Base-by-base conservation (phyloP, 2,329 filamentous ascomycete genomes). In the Westerdykella ornata region DNA sequence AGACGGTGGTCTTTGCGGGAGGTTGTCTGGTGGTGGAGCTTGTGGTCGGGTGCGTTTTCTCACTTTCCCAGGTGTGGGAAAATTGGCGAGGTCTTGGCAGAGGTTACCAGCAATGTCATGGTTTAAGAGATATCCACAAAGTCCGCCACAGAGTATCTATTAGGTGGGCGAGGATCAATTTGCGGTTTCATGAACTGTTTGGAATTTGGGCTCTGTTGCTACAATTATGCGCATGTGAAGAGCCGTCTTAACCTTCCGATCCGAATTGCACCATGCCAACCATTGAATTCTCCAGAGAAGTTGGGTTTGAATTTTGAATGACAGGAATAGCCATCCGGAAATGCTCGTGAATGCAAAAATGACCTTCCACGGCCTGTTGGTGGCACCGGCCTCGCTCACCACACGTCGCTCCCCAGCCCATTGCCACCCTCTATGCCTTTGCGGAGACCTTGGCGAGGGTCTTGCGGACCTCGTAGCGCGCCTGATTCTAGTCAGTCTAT, bases 391-490 rank as follows among this genome's bases (percentile, higher is more conserved):
- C 55, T 16, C 36, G 50, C 48, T 53, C 53, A 49, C 53, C 49
- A 49, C 52, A 37, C 53, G 49, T 31, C 52, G 45, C 56, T 51
- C 54, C 46, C 57, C 52, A 58, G 54, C 54, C 48, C 44, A 53
- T 48, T 51, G 48, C 49, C 39, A 51, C 38, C 48, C 51, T 57
- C 54, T 68, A 66, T 60, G 65, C 65, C 55, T 60, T 61, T 44
- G 63, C 54, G 51, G 60, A 59, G 75, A 94, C 77, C 82, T 95
- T 94, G 70, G 88, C 87, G 69, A 94, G 79, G 66, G 87, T 84
- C 85, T 96, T 97, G 76, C 85, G 85, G 75, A 95, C 84, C 80
- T 96, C 89, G 77, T 94, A 97, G 71, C 89, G 86, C 72, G 78
- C 77, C 80, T 83, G 60, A 26, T 17, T 14, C 12, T 15, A n/a